Percentiles rank a stretch among this genome's conserved stretches.
Evolutionary conservation across 176 grass and related monocot genomes (phyloP).

Genomic region (Tillandsia leiboldiana): DNA sequence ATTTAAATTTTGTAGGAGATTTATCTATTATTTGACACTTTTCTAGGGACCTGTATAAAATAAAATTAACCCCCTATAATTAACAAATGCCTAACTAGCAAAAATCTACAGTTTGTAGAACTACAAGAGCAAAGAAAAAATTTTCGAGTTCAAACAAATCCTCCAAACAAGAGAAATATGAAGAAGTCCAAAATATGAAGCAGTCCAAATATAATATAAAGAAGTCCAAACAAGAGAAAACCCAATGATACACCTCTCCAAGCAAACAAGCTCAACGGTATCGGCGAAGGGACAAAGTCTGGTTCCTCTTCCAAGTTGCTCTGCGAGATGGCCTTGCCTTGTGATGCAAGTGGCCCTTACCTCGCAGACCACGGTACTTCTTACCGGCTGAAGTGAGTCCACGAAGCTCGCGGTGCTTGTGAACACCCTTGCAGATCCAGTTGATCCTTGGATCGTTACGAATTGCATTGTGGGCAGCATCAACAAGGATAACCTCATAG

Average conservation of each 20-base stretch:
- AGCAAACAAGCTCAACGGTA: background rate
- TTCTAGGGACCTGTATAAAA: too few species aligned
- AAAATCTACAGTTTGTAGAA: background rate
- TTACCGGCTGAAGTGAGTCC: background rate
- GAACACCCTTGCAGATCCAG: conserved; percentile 4
- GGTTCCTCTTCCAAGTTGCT: conserved; percentile 2
- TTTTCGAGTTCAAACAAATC: background rate
- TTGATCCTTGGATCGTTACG: background rate
- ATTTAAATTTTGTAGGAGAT: too few species aligned
- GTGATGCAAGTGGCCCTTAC: background rate
- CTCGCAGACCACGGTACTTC: conserved; percentile 2
- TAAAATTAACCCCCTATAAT: background rate
- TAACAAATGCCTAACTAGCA: background rate
- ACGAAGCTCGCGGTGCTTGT: conserved; percentile 1
- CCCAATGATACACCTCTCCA: background rate
- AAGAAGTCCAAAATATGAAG: background rate
- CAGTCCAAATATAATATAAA: background rate
- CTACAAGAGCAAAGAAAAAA: background rate
- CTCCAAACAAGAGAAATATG: background rate
- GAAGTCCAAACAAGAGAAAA: background rate
- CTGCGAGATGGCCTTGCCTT: conserved; percentile 1
- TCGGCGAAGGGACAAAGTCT: background rate
- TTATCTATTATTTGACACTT: too few species aligned
- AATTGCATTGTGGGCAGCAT: conserved; percentile 5
- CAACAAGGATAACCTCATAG: conserved; percentile 27